Evolutionary conservation across 495 filamentous ascomycete genomes (phyloP), one percentile per base, ranked within the genome.

Genomic region (Aspergillus avenaceus): DNA sequence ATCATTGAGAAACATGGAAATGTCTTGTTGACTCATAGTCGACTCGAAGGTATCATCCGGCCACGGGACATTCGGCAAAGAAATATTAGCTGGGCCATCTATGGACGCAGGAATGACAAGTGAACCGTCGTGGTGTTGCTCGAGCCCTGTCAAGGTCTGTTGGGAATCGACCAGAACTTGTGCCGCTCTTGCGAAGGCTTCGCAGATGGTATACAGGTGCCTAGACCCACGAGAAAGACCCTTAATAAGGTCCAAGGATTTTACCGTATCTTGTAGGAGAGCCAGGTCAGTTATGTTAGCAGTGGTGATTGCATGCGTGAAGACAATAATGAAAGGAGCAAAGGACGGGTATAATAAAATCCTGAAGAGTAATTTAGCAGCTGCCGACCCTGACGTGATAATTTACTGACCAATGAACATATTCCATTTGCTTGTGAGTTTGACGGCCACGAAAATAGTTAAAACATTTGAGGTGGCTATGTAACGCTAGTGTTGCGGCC

Each of bases 291-390:
- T 13, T 0, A 34, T 25, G 41, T 32, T 56, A 12, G 61, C 44
- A 5, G 54, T 63, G 5, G 61, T 54, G 42, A 63, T 63, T 1
- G 61, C 61, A 44, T 63, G 61, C 23, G 61, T 63, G 44, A 63
- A 63, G 32, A 63, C 55, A 29, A 63, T 60, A 8, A 60, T 42
- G 26, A 60, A 63, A 3, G 61, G 61, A 0, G 61, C 50, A 31
- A 63, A 63, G 14, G 61, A 63, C 0, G 61, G 61, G 37, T 63
- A 63, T 0, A 63, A 44, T 5, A 63, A 28, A 26, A 63, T 63
- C 43, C 60, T 63, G 19, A 5, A 11, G 7, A 2, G 13, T n/a
- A 13, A 14, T 22, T 59, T 42, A 56, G 42, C 7, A 0, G 2
- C 8, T 36, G 18, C 11, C 13, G 4, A 27, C 4, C n/a, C 1